A percentile compares a stretch with the other conserved stretches of the same genome.
Conservation (phyloP, 1,284 basidiomycete genomes). For the Ustilago bromivora region DNA sequence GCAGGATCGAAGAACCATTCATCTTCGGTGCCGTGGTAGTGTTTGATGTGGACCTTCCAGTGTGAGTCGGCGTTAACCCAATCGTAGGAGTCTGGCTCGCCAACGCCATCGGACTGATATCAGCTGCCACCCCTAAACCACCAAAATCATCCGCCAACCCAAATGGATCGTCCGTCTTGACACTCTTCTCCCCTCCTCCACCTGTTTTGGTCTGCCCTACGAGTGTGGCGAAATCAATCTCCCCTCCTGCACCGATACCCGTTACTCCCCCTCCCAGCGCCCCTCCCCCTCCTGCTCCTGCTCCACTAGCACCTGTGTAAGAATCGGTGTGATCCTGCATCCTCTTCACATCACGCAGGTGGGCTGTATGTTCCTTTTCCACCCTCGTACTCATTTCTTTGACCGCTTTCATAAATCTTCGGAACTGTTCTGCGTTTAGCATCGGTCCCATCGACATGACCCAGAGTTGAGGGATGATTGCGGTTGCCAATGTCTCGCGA, state of each 20-base stretch:
- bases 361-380: constrained; percentile 80
- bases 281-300: constrained; percentile 10
- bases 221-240: constrained; percentile 66
- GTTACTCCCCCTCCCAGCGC: constrained; percentile 38
- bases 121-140: constrained; percentile 16
- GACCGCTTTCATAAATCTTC: constrained; percentile 71
- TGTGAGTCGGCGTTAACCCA: constrained; percentile 47
- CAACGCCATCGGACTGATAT: constrained; percentile 36
- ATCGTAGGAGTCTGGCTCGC: constrained; percentile 16
- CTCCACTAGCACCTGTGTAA: constrained; percentile 26
- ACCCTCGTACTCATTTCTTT: constrained; percentile 78
- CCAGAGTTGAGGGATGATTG: constrained; percentile 67
- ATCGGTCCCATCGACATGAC: constrained; percentile 70
- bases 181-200: constrained; percentile 22
- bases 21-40: constrained; percentile 2
- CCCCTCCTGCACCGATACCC: constrained; percentile 51
- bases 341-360: constrained; percentile 51
- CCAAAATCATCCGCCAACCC: constrained; percentile 45
- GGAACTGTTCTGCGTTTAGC: constrained; percentile 89
- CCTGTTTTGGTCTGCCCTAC: constrained; percentile 54
- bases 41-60: constrained; percentile 16
- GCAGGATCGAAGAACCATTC: constrained; percentile 7
- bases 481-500: constrained; percentile 89
- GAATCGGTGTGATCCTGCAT: constrained; percentile 64
- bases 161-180: constrained; percentile 47